Evolutionary conservation across 2,329 filamentous ascomycete genomes (phyloP).

Genomic region (Fusarium setosum): DNA sequence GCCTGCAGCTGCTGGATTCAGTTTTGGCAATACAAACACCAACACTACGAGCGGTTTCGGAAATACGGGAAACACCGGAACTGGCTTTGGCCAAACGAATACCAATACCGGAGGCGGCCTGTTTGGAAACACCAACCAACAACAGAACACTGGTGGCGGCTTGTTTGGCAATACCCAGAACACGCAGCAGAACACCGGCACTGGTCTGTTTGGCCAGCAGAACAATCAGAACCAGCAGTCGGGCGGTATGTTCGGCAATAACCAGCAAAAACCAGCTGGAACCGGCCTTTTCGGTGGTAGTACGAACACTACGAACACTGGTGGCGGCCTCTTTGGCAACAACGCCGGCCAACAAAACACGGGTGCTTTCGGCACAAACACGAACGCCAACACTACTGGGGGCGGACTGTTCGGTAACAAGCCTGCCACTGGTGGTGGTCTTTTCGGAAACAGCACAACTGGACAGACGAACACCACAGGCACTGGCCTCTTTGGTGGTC

Average conservation of each 20-base stretch:
- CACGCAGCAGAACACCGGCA: constrained; percentile 42
- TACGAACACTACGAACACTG: constrained; percentile 15
- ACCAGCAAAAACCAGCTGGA: constrained; percentile 52
- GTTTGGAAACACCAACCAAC: constrained; percentile 56
- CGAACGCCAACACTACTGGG: constrained; percentile 46
- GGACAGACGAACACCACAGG: constrained; percentile 50
- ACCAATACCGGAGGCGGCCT: constrained; percentile 47
- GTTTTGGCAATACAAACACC: constrained; percentile 55
- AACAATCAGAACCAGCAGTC: constrained; percentile 48
- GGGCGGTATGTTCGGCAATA: constrained; percentile 59
- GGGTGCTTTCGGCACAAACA: constrained; percentile 47
- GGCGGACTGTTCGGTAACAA: constrained; percentile 56
- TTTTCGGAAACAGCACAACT: constrained; percentile 54
- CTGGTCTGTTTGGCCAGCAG: constrained; percentile 52
- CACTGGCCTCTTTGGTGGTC: constrained; percentile 58
- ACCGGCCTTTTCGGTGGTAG: constrained; percentile 45
- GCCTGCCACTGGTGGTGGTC: constrained; percentile 50
- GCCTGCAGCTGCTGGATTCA: constrained; percentile 51
- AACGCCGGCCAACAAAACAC: constrained; percentile 47
- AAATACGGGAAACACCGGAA: constrained; percentile 39
- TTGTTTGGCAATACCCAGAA: constrained; percentile 56
- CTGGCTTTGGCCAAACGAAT: constrained; percentile 46
- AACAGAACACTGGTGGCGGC: constrained; percentile 53
- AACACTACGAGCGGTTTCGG: constrained; percentile 44
- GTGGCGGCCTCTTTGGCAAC: constrained; percentile 57